Percentiles rank a stretch among this genome's conserved stretches.
Evolutionary conservation across 1,284 basidiomycete species (phyloP).

Genomic region (Ganoderma boninense): DNA sequence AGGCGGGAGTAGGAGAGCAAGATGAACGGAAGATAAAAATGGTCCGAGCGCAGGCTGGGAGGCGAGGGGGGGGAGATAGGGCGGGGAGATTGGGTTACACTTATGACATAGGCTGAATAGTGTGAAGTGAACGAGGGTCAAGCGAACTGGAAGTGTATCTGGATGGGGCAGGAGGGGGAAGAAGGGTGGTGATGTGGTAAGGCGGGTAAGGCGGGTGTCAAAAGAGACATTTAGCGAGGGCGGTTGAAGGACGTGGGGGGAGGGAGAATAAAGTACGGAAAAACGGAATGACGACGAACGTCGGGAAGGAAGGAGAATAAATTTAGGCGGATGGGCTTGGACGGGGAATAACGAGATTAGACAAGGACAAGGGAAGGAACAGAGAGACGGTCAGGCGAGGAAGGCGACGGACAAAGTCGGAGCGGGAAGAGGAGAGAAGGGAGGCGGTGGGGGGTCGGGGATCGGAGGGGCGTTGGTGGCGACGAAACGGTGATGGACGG

Average conservation of each 20-base stretch:
- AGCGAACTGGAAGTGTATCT: neutral
- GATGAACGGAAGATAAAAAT: neutral
- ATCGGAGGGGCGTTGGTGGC: neutral
- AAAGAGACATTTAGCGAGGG: neutral
- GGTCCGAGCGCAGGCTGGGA: neutral
- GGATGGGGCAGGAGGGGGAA: neutral
- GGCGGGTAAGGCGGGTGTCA: neutral
- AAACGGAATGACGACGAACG: neutral
- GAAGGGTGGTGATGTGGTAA: conserved; percentile 12
- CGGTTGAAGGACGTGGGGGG: neutral
- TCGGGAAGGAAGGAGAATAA: neutral
- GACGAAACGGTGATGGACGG: conserved; percentile 10
- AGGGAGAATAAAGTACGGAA: neutral
- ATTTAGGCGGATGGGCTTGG: neutral
- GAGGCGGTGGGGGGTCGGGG: neutral
- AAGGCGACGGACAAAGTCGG: conserved; percentile 9
- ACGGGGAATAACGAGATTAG: neutral
- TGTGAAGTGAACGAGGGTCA: neutral
- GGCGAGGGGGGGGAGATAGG: conserved; percentile 4
- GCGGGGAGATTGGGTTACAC: neutral
- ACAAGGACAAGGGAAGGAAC: neutral
- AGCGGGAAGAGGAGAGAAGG: neutral
- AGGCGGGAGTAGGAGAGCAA: neutral
- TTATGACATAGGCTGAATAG: neutral
- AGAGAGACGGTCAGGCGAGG: conserved; percentile 8